These are phyloP conservation scores for Strigomonas galati DNA, from an alignment of 208 protist species.

Conservation along the genomic window DNA sequence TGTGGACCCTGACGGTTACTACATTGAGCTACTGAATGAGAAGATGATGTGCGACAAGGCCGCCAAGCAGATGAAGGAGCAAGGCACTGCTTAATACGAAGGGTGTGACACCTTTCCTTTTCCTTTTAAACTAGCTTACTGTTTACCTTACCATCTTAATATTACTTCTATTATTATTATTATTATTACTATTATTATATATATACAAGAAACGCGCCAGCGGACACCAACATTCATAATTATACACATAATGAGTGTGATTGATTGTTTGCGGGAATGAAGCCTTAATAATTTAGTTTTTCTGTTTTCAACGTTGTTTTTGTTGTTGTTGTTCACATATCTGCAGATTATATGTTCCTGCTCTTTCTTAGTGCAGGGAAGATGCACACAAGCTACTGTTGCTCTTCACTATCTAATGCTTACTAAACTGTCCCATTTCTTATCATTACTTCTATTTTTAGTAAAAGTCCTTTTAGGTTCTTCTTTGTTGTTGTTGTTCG, in stretches of 20 bases:
- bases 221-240: too few relatives aligned
- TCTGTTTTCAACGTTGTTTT: neutral
- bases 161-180: neutral
- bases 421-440: neutral
- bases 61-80: slow-evolving; percentile 61
- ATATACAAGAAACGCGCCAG: too few relatives aligned
- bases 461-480: neutral
- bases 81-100: slow-evolving; percentile 36
- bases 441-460: neutral
- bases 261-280: neutral
- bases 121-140: too few relatives aligned
- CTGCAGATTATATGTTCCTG: neutral
- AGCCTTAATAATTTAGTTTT: neutral
- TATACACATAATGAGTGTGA: neutral
- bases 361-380: neutral
- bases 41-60: slow-evolving; percentile 69
- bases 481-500: neutral
- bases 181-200: slow-evolving; percentile 3
- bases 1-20: slow-evolving; percentile 81
- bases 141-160: too few relatives aligned
- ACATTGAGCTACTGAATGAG: slow-evolving; percentile 81
- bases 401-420: neutral
- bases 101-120: neutral
- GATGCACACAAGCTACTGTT: neutral
- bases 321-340: slow-evolving; percentile 1